phyloP scores from a whole-genome alignment of 2,329 filamentous ascomycete species.

The Pyrenophora teres region DNA sequence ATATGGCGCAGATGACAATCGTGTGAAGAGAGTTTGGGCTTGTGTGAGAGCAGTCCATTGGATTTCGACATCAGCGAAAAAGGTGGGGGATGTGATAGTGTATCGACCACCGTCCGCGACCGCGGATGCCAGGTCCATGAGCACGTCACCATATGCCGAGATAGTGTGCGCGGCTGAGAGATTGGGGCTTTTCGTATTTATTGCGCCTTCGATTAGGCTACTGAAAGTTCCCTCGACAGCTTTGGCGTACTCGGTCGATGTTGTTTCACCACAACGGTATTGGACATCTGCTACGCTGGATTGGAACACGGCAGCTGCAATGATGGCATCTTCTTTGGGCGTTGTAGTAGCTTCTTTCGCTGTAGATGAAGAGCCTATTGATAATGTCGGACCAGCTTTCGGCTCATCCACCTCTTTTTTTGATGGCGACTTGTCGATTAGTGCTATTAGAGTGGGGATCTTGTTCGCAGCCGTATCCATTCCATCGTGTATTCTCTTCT shows the following conservation, averaged over 20 bases:
- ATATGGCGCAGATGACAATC: constrained; percentile 26
- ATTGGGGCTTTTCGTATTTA: constrained; percentile 55
- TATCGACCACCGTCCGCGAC: constrained; percentile 40
- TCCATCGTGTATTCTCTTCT: constrained; percentile 64
- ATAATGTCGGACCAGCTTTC: constrained; percentile 40
- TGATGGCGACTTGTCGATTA: constrained; percentile 37
- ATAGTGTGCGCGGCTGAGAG: constrained; percentile 57
- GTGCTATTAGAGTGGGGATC: constrained; percentile 57
- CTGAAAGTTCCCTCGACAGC: constrained; percentile 44
- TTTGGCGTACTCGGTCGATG: constrained; percentile 59
- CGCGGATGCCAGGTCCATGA: constrained; percentile 59
- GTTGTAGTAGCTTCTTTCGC: constrained; percentile 41
- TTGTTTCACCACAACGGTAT: constrained; percentile 58
- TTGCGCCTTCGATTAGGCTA: constrained; percentile 47
- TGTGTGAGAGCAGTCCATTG: constrained; percentile 44
- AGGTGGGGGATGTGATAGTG: constrained; percentile 15
- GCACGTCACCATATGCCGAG: constrained; percentile 61
- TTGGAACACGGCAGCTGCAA: constrained; percentile 62
- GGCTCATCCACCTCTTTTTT: constrained; percentile 28
- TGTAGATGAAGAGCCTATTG: constrained; percentile 29
- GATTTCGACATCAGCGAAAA: constrained; percentile 23
- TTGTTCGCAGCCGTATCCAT: constrained; percentile 58
- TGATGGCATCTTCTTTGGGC: constrained; percentile 56
- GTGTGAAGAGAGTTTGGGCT: constrained; percentile 36
- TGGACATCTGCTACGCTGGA: constrained; percentile 61